Percentiles rank a stretch among this genome's conserved stretches.
These are phyloP conservation scores for Golubevia pallescens DNA, from an alignment of 1,284 basidiomycete genomes.

Conservation along the genomic window DNA sequence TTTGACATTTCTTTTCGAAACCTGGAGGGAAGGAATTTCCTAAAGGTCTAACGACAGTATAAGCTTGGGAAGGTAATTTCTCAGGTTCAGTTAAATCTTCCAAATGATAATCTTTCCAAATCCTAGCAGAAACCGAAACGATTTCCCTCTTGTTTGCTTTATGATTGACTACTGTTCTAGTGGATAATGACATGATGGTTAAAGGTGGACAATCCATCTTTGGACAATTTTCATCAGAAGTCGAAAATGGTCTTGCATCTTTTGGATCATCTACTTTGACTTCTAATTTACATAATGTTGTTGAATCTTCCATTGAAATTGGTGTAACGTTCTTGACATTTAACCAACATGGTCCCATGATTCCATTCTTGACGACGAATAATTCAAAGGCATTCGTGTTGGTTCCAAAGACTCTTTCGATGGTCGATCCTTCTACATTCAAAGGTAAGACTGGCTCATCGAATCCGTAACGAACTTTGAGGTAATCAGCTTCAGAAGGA, in stretches of 20 bases:
- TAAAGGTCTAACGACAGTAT: slow-evolving; percentile 89
- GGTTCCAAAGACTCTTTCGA: slow-evolving; percentile 87
- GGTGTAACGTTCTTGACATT: slow-evolving; percentile 68
- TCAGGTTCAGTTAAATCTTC: slow-evolving; percentile 58
- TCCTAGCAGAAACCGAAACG: slow-evolving; percentile 81
- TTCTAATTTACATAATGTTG: slow-evolving; percentile 75
- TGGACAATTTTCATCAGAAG: slow-evolving; percentile 75
- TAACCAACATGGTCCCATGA: slow-evolving; percentile 99
- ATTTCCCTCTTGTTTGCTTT: slow-evolving; percentile 91
- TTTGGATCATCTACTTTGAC: slow-evolving; percentile 85
- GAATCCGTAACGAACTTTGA: slow-evolving; percentile 71
- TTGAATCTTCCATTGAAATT: slow-evolving; percentile 16
- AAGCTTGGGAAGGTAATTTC: slow-evolving; percentile 78
- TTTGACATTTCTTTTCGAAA: slow-evolving; percentile 71
- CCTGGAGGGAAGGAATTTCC: slow-evolving; percentile 82
- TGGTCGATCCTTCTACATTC: slow-evolving; percentile 79
- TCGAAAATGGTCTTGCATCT: slow-evolving; percentile 81
- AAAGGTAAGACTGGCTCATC: slow-evolving; percentile 68
- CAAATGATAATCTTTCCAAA: slow-evolving; percentile 74
- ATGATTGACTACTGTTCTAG: slow-evolving; percentile 93
- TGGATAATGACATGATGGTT: slow-evolving; percentile 85
- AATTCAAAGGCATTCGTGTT: slow-evolving; percentile 91
- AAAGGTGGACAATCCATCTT: slow-evolving; percentile 86
- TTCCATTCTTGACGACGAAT: slow-evolving; percentile 92
- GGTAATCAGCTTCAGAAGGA: slow-evolving; percentile 82